A percentile compares a stretch with the other conserved stretches of the same genome.
Evolutionary conservation across 1,139 yeast genomes (phyloP).

Genomic region (Candida smagusa): DNA sequence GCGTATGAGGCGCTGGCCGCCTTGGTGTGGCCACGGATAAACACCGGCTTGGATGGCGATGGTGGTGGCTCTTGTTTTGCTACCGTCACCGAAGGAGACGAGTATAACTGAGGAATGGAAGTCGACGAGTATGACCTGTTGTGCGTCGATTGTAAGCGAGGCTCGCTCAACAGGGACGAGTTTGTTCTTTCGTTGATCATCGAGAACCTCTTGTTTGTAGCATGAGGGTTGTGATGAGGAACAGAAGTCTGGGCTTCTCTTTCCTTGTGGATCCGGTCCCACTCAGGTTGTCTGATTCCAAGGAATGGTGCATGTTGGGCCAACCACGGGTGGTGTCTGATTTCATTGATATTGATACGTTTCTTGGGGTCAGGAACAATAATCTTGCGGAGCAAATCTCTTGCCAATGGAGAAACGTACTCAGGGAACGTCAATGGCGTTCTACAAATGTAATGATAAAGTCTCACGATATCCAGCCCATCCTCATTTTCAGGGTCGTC

Average conservation of each 20-base stretch:
- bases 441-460: conserved; percentile 86
- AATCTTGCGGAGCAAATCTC: conserved; percentile 83
- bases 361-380: conserved; percentile 82
- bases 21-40: conserved; percentile 30
- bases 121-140: conserved; percentile 46
- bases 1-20: conserved; percentile 39
- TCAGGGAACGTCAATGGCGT: conserved; percentile 96
- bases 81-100: conserved; percentile 54
- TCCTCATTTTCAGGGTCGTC: conserved; percentile 97
- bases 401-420: conserved; percentile 84
- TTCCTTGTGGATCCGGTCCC: conserved; percentile 64
- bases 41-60: conserved; percentile 19
- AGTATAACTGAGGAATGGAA: conserved; percentile 38
- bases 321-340: conserved; percentile 85
- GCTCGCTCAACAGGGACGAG: conserved; percentile 27
- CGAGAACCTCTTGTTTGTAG: conserved; percentile 37
- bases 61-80: conserved; percentile 13
- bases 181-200: conserved; percentile 45
- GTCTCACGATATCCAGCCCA: conserved; percentile 87
- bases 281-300: conserved; percentile 81
- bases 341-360: conserved; percentile 66
- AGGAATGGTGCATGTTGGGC: conserved; percentile 76
- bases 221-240: conserved; percentile 3
- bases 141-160: conserved; percentile 12
- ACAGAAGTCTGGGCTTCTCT: conserved; percentile 14